Evolutionary conservation across 2,329 filamentous ascomycete species (phyloP).

Genomic region (Aplosporella prunicola): DNA sequence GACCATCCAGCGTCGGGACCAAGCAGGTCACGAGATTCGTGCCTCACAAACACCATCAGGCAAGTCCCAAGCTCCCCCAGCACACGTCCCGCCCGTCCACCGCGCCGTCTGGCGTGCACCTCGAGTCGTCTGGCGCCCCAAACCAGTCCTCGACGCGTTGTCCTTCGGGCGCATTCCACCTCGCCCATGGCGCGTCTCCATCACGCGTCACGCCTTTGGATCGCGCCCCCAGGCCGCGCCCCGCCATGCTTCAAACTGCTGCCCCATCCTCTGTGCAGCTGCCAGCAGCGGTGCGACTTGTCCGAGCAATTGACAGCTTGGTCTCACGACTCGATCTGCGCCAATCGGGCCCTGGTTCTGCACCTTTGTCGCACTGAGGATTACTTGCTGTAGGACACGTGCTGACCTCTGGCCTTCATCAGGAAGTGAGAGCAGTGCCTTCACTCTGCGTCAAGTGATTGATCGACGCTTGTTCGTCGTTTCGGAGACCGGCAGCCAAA

Average conservation of each 20-base stretch:
- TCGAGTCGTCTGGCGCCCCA: too few species aligned
- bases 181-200: constrained; percentile 6
- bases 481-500: constrained; percentile 14
- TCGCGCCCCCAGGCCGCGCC: too few species aligned
- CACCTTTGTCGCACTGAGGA: constrained; percentile 20
- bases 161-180: constrained; percentile 8
- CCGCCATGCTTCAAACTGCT: too few species aligned
- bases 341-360: constrained; percentile 19
- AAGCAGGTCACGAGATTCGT: too few species aligned
- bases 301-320: constrained; percentile 28
- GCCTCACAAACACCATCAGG: too few species aligned
- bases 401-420: constrained; percentile 27
- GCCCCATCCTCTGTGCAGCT: too few species aligned
- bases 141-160: too few species aligned
- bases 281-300: constrained; percentile 7
- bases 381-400: constrained; percentile 21
- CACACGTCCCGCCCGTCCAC: too few species aligned
- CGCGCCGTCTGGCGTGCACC: too few species aligned
- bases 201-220: constrained; percentile 4
- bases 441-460: constrained; percentile 18
- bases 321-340: constrained; percentile 26
- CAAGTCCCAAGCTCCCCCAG: too few species aligned
- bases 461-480: constrained; percentile 21
- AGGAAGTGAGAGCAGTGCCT: constrained; percentile 13
- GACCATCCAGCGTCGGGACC: too few species aligned